Percentiles rank a stretch among this genome's conserved stretches.
Conservation (phyloP, 106 monocot genomes). For the Dioscorea dumetorum region DNA sequence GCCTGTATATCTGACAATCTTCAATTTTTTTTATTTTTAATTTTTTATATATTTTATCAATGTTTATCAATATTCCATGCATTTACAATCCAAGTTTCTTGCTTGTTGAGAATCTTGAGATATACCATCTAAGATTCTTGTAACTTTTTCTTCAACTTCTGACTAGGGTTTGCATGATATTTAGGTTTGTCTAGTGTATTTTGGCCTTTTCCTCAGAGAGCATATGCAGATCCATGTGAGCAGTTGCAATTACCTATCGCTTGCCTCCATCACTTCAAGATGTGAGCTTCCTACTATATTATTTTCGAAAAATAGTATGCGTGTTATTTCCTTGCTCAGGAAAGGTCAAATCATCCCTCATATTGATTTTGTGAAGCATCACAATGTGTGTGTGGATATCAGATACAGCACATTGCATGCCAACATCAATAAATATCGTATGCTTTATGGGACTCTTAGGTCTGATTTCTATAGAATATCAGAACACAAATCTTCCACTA, state of each 20-base stretch:
- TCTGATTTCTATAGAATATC: background rate
- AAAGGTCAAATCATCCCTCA: background rate
- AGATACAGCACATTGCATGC: background rate
- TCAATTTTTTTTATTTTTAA: slow-evolving; percentile 89
- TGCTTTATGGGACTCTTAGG: background rate
- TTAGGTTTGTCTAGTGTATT: slow-evolving; percentile 90
- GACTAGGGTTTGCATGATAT: slow-evolving; percentile 27
- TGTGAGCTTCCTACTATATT: slow-evolving; percentile 32
- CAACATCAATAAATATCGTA: background rate
- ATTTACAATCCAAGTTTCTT: no score
- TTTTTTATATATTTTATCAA: slow-evolving; percentile 42
- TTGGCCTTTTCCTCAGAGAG: slow-evolving; percentile 84
- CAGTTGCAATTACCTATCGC: no score
- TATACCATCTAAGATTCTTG: no score
- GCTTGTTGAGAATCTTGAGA: no score
- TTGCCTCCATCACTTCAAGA: slow-evolving; percentile 78
- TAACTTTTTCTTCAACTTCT: no score
- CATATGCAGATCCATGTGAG: slow-evolving; percentile 78
- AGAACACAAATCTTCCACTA: no score
- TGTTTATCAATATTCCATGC: background rate
- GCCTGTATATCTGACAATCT: no score
- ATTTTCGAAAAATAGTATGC: no score
- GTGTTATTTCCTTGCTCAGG: no score
- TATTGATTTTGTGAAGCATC: background rate
- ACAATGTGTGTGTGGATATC: background rate